Percentiles rank a stretch among this genome's conserved stretches.
These are phyloP conservation scores for Phascolomyces articulosus DNA, from an alignment of 371 early-diverging fungal genomes.

Conservation along the genomic window DNA sequence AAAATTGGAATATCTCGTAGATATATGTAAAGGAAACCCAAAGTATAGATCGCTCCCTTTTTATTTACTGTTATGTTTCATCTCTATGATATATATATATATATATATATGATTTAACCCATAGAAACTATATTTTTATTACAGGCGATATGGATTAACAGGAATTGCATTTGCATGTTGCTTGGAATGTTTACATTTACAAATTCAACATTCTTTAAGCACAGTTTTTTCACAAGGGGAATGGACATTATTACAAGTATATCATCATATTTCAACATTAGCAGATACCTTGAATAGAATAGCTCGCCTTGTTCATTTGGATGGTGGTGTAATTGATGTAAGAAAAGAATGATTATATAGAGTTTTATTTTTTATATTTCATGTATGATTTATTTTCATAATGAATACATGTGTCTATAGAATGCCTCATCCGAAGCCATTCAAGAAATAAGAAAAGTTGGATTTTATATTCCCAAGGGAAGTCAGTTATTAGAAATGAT, in stretches of 20 bases:
- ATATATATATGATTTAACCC: no score
- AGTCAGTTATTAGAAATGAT: conserved; percentile 41
- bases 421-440: neutral
- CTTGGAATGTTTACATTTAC: conserved; percentile 36
- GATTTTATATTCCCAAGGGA: conserved; percentile 51
- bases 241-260: conserved; percentile 32
- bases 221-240: conserved; percentile 22
- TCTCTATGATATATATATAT: no score
- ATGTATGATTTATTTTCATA: neutral
- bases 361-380: neutral
- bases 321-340: conserved; percentile 18
- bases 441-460: conserved; percentile 10
- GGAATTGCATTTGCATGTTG: conserved; percentile 55
- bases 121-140: neutral
- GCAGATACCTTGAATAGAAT: conserved; percentile 25
- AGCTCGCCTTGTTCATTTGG: conserved; percentile 29
- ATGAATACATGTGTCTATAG: neutral
- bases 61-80: no score
- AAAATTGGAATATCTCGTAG: conserved; percentile 29
- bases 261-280: conserved; percentile 33
- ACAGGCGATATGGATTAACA: conserved; percentile 43
- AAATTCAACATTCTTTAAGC: conserved; percentile 41
- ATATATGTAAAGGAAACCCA: conserved; percentile 36
- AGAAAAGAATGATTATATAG: neutral
- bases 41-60: conserved; percentile 27